A percentile compares a stretch with the other conserved stretches of the same genome.
phyloP scores from a whole-genome alignment of 306 rosid genomes.

The Vicia villosa region DNA sequence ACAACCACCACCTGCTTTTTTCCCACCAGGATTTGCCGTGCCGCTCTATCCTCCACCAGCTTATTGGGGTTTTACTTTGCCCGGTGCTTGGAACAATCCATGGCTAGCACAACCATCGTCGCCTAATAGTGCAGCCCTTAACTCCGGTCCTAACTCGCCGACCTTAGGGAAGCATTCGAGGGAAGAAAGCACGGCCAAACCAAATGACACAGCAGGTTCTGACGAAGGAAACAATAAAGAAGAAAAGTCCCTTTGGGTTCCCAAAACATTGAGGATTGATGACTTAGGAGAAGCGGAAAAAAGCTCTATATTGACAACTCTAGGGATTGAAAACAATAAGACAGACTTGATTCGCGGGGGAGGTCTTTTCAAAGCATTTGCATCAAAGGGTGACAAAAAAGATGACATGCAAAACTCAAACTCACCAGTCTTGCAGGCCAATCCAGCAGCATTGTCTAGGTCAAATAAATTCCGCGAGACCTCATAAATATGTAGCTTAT shows the following conservation, averaged over 20 bases:
- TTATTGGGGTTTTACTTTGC: constrained; percentile 65
- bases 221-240: constrained; percentile 44
- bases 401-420: constrained; percentile 40
- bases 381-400: constrained; percentile 48
- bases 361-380: constrained; percentile 56
- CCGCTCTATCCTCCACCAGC: constrained; percentile 63
- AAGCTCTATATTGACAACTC: constrained; percentile 67
- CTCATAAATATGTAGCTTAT: constrained; percentile 30
- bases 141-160: constrained; percentile 49
- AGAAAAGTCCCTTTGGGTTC: constrained; percentile 58
- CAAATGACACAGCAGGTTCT: constrained; percentile 28
- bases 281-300: constrained; percentile 69
- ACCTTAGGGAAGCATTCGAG: constrained; percentile 79
- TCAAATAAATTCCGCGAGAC: constrained; percentile 71
- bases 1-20: constrained; percentile 52
- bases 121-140: constrained; percentile 38
- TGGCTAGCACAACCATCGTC: constrained; percentile 51
- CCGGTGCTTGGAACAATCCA: constrained; percentile 58
- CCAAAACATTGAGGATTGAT: constrained; percentile 69
- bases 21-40: constrained; percentile 58
- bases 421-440: constrained; percentile 64
- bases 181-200: constrained; percentile 50
- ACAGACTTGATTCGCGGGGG: constrained; percentile 48
- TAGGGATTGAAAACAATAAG: constrained; percentile 60
- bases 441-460: constrained; percentile 89